Conservation (phyloP, 2,329 filamentous ascomycete genomes). For the Alternaria infectoria region DNA sequence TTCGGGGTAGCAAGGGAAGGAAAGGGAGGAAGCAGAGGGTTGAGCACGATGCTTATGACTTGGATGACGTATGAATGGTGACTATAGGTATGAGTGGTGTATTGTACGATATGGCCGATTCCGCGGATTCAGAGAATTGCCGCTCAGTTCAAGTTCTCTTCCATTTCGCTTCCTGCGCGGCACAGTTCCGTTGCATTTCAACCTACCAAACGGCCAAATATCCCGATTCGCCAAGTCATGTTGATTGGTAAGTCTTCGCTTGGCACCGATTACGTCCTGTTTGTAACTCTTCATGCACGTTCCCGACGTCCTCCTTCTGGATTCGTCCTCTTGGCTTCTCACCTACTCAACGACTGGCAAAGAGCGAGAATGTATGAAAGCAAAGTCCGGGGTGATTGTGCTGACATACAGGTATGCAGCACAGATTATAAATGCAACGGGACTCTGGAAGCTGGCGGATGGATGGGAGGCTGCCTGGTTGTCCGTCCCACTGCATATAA, state of each 20-base stretch:
- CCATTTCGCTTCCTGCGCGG: not conserved
- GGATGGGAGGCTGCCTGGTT: not conserved
- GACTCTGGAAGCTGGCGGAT: not conserved
- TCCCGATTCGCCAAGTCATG: not conserved
- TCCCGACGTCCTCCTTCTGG: not conserved
- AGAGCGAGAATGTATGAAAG: not conserved
- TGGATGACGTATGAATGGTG: slow-evolving; percentile 25
- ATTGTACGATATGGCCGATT: slow-evolving; percentile 2
- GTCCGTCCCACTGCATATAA: not conserved
- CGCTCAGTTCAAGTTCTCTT: not conserved
- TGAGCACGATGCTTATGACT: slow-evolving; percentile 10
- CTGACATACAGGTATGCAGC: not conserved
- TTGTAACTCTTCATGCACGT: not conserved
- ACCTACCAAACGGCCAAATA: not conserved
- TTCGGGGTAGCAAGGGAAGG: slow-evolving; percentile 45
- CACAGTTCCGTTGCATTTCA: not conserved
- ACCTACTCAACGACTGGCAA: not conserved
- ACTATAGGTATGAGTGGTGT: not conserved
- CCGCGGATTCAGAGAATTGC: not conserved
- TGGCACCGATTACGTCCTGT: not conserved
- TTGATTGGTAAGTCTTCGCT: not conserved
- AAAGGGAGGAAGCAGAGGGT: slow-evolving; percentile 47
- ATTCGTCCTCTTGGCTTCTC: not conserved
- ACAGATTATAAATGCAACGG: not conserved
- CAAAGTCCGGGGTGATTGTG: not conserved